phyloP scores from a whole-genome alignment of 2,329 filamentous ascomycete genomes.

The Fusarium haematococcum region DNA sequence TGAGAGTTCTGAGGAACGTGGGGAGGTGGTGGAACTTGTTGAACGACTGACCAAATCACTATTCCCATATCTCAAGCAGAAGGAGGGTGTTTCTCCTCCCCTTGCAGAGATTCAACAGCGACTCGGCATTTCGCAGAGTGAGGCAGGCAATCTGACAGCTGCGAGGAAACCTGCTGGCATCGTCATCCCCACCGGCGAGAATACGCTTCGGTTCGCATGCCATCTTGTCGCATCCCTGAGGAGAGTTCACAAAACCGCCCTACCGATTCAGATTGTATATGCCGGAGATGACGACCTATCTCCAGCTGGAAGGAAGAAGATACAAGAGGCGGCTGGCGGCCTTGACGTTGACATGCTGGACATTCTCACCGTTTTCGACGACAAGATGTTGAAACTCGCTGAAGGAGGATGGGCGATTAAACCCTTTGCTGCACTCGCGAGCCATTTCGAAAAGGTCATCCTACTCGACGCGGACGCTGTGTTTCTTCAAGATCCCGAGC shows the following conservation, averaged over 20 bases:
- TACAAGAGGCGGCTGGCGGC: conserved; percentile 36
- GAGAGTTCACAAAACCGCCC: conserved; percentile 42
- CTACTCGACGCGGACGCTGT: conserved; percentile 55
- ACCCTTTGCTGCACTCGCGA: conserved; percentile 54
- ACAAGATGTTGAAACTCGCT: conserved; percentile 44
- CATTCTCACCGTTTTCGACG: conserved; percentile 49
- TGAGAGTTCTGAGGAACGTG: background rate
- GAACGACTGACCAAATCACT: conserved; percentile 9
- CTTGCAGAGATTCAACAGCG: conserved; percentile 21
- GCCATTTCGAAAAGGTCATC: conserved; percentile 52
- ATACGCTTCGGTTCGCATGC: conserved; percentile 49
- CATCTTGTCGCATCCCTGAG: conserved; percentile 51
- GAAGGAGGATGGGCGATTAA: conserved; percentile 56
- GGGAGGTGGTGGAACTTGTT: conserved; percentile 18
- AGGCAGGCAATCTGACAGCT: conserved; percentile 13
- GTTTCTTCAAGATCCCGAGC: conserved; percentile 52
- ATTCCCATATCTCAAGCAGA: conserved; percentile 44
- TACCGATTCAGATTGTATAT: conserved; percentile 53
- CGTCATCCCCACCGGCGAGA: conserved; percentile 50
- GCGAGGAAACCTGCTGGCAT: conserved; percentile 44
- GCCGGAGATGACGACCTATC: conserved; percentile 51
- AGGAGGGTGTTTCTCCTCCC: conserved; percentile 18
- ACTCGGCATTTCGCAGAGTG: conserved; percentile 12
- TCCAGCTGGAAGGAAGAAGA: conserved; percentile 34
- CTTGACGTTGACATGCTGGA: conserved; percentile 48